Evolutionary conservation across 768 basidiomycete species (phyloP).

Genomic region (Auriscalpium orientale): DNA sequence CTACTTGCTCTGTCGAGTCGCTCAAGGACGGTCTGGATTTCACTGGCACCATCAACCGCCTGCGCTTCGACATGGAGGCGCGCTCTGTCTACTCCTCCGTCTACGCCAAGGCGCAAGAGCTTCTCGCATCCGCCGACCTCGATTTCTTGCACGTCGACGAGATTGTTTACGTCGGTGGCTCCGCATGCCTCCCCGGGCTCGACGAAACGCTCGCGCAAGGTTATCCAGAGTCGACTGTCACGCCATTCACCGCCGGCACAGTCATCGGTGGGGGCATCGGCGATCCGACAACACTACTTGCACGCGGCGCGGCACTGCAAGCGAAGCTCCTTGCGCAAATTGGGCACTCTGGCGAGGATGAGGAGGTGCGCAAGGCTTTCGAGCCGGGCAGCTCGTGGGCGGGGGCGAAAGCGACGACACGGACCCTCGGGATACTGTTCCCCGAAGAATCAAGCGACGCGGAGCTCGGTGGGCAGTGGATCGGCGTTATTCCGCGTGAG

Average conservation of each 20-base stretch:
- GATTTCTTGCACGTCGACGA: conserved; percentile 70
- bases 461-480: conserved; percentile 52
- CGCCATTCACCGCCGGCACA: conserved; percentile 59
- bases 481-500: conserved; percentile 60
- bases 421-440: conserved; percentile 60
- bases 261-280: conserved; percentile 66
- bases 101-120: conserved; percentile 38
- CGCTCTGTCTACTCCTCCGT: conserved; percentile 54
- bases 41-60: conserved; percentile 57
- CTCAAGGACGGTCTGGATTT: conserved; percentile 92
- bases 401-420: conserved; percentile 46
- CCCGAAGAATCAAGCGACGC: conserved; percentile 40
- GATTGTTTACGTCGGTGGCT: conserved; percentile 74
- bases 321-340: conserved; percentile 53
- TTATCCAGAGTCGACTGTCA: conserved; percentile 54
- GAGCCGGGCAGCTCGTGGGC: conserved; percentile 31
- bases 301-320: conserved; percentile 71
- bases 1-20: conserved; percentile 87
- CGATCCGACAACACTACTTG: conserved; percentile 72
- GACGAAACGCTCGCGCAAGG: conserved; percentile 50
- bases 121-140: conserved; percentile 43
- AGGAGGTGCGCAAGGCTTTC: conserved; percentile 47
- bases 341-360: conserved; percentile 34
- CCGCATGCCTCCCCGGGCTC: conserved; percentile 66
- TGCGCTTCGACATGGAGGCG: conserved; percentile 40